Conservation (phyloP, 23 red algal genomes). For the Cyanidiococcus yangmingshanensis region DNA sequence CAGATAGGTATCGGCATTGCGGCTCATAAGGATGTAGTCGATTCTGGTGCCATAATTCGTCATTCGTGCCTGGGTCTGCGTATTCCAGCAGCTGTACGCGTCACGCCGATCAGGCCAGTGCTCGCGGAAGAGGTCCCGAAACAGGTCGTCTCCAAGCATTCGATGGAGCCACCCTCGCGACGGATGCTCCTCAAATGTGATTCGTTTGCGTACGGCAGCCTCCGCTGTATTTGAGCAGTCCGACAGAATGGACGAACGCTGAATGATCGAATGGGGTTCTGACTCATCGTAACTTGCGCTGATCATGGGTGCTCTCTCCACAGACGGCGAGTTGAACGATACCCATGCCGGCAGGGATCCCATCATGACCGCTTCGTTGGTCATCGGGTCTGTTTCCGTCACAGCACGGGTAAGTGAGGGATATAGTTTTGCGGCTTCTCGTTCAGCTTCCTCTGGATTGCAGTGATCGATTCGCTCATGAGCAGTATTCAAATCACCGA, state of each 20-base stretch:
- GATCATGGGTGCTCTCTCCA: neutral
- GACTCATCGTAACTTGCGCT: neutral
- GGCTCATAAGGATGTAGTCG: slow-evolving; percentile 18
- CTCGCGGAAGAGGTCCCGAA: slow-evolving; percentile 15
- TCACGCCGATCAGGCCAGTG: slow-evolving; percentile 11
- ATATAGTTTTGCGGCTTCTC: neutral
- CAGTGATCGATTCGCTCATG: slow-evolving; percentile 20
- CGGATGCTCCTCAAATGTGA: neutral
- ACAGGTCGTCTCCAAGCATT: neutral
- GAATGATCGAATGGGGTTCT: neutral
- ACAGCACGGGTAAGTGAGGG: neutral
- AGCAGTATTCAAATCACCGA: slow-evolving; percentile 24
- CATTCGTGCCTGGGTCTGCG: slow-evolving; percentile 13
- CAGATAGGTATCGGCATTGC: neutral
- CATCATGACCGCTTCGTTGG: neutral
- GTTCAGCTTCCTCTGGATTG: slow-evolving; percentile 14
- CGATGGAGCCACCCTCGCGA: neutral
- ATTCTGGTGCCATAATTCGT: slow-evolving; percentile 26
- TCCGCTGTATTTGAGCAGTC: neutral
- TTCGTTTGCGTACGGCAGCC: neutral
- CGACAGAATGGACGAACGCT: neutral
- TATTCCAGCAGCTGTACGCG: slow-evolving; percentile 23
- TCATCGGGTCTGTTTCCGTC: neutral
- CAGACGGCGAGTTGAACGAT: neutral
- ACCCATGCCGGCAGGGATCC: neutral